Evolutionary conservation across 176 grass and related monocot species (phyloP), one percentile per base, ranked within the genome.

Genomic region (Aegilops bicornis): DNA sequence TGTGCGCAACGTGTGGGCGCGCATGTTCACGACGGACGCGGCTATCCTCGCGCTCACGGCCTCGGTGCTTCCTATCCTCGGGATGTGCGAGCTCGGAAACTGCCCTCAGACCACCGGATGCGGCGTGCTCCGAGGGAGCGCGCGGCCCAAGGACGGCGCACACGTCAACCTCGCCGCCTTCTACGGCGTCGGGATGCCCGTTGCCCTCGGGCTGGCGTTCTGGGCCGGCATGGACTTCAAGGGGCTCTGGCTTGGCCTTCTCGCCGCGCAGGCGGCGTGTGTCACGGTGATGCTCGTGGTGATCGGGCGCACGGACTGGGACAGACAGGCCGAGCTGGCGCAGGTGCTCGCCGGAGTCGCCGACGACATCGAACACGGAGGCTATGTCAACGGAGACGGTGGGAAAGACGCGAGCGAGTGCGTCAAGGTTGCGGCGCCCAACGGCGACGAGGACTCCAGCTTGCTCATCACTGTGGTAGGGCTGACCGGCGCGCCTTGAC

Each of bases 51-150:
- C 65, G 48, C 97, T 99, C 66, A 97, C 94, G 3, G 84, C 94
- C 43, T 86, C 90, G 15, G 97, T 93, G 83, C 92, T 99, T 10
- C 94, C 97, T 8, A 91, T 99, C 60, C 88, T 99, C 4, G 97
- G 97, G 7, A 42, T 99, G 17, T 99, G 97, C 81, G 97, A 99
- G 90, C 78, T 99, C 64, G 94, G 97, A 11, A 99, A 99, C 60
- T 99, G 97, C 60, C 97, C 97, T 64, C 97, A 99, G 90, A 99
- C 97, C 35, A 93, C 97, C 8, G 90, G 97, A 8, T 99, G 97
- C 83, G 97, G 97, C 15, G 97, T 99, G 48, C 88, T 99, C 70
- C 84, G 97, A 2, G 97, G 97, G 0, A 91, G 97, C 64, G 97
- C 97, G 16, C 76, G 90, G n/a, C 97, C 94, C 1, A 94, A 91